phyloP scores from a whole-genome alignment of 768 basidiomycete species.

The Tremella fuciformis region DNA sequence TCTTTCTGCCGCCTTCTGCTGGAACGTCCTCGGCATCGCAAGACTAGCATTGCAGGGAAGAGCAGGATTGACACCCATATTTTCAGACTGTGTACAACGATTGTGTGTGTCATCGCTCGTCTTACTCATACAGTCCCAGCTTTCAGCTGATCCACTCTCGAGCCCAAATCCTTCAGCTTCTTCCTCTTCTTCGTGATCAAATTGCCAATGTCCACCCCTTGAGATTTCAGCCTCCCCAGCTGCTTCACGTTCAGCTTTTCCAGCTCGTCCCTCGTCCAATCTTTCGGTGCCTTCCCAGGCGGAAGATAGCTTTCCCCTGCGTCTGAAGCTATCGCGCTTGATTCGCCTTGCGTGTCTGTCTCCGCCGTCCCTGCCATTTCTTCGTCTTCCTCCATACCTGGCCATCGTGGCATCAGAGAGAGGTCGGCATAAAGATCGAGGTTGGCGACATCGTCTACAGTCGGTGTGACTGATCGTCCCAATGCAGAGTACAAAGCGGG shows the following conservation, averaged over 20 bases:
- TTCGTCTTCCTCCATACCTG: conserved; percentile 47
- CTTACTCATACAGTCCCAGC: too few species aligned
- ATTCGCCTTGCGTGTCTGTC: conserved; percentile 2
- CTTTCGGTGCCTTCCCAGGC: conserved; percentile 2
- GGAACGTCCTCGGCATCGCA: too few species aligned
- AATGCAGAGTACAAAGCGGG: not conserved
- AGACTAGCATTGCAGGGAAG: too few species aligned
- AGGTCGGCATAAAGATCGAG: conserved; percentile 42
- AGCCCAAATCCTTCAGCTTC: conserved; percentile 18
- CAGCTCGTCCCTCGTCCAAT: conserved; percentile 32
- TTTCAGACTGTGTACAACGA: too few species aligned
- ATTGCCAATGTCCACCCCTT: conserved; percentile 43
- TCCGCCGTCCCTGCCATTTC: conserved; percentile 27
- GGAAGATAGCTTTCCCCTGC: conserved; percentile 1
- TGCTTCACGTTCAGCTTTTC: conserved; percentile 26
- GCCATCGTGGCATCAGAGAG: conserved; percentile 45
- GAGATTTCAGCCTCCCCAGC: conserved; percentile 40
- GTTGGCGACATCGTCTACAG: conserved; percentile 11
- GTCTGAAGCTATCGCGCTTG: not conserved
- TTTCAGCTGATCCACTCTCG: conserved; percentile 11
- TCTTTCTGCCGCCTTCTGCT: too few species aligned
- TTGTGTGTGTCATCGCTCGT: conserved; percentile 32
- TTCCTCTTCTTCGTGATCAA: conserved; percentile 38
- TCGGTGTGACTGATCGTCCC: not conserved
- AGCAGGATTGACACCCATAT: too few species aligned